Conservation (phyloP, 345 rosid genomes). For the Citrus unshiu region DNA sequence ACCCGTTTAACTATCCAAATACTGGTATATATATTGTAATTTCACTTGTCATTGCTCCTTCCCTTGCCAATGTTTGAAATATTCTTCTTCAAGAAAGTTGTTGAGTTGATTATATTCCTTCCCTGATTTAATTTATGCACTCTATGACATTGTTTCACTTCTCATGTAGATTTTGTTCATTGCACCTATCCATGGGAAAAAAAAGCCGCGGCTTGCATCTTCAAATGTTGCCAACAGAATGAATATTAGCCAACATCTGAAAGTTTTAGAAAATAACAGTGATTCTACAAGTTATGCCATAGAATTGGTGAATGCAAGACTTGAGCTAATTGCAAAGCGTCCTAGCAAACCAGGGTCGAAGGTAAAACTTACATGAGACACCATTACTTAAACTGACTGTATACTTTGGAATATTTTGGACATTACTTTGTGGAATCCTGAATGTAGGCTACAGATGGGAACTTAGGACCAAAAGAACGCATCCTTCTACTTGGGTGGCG, state of each 20-base stretch:
- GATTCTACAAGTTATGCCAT: slow-evolving; percentile 32
- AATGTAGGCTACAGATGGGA: slow-evolving; percentile 61
- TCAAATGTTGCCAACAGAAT: slow-evolving; percentile 32
- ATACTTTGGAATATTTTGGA: slow-evolving; percentile 7
- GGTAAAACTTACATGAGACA: slow-evolving; percentile 38
- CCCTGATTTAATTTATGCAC: slow-evolving; percentile 7
- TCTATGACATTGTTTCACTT: slow-evolving; percentile 11
- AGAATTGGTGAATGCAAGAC: slow-evolving; percentile 47
- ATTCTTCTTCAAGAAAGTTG: slow-evolving; percentile 8
- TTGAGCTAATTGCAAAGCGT: slow-evolving; percentile 49
- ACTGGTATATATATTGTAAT: not conserved
- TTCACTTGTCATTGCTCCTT: not conserved
- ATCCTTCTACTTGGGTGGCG: slow-evolving; percentile 97
- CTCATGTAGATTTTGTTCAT: slow-evolving; percentile 60
- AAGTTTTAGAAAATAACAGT: slow-evolving; percentile 24
- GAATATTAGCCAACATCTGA: slow-evolving; percentile 17
- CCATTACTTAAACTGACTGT: slow-evolving; percentile 7
- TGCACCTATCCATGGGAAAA: slow-evolving; percentile 64
- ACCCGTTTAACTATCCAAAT: not conserved
- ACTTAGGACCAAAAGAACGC: slow-evolving; percentile 74
- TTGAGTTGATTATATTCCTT: slow-evolving; percentile 9
- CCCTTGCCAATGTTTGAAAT: slow-evolving; percentile 1
- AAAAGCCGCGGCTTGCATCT: slow-evolving; percentile 40
- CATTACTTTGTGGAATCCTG: slow-evolving; percentile 10
- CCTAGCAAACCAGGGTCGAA: slow-evolving; percentile 57